Percentiles rank a stretch among this genome's conserved stretches.
phyloP scores from a whole-genome alignment of 2,329 filamentous ascomycete genomes.

The Aspergillus pseudoterreus region DNA sequence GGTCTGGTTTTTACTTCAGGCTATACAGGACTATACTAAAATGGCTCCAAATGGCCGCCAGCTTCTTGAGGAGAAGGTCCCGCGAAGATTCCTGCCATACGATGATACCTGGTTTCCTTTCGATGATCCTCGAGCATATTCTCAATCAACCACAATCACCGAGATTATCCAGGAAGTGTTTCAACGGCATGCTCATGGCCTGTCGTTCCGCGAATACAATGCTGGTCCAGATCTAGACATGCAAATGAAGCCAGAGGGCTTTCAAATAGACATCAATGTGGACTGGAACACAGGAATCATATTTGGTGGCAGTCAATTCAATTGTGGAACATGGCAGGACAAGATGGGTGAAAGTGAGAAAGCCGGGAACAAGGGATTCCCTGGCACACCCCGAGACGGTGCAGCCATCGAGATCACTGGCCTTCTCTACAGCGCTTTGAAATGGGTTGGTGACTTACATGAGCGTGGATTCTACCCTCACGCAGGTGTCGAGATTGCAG shows the following conservation, averaged over 20 bases:
- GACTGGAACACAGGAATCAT: constrained; percentile 91
- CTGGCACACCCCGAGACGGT: constrained; percentile 93
- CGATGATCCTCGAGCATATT: constrained; percentile 81
- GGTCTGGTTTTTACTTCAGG: constrained; percentile 96
- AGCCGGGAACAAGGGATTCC: constrained; percentile 86
- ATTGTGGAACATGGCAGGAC: constrained; percentile 99
- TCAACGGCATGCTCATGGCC: constrained; percentile 83
- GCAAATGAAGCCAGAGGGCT: constrained; percentile 90
- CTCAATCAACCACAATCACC: constrained; percentile 73
- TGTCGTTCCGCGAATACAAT: constrained; percentile 93
- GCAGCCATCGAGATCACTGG: constrained; percentile 94
- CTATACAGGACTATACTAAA: constrained; percentile 86
- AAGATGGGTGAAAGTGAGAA: constrained; percentile 99
- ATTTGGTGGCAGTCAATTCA: constrained; percentile 88
- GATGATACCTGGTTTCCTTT: constrained; percentile 91
- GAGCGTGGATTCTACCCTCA: constrained; percentile 68
- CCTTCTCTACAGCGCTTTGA: constrained; percentile 81
- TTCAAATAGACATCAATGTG: constrained; percentile 84
- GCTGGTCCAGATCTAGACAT: constrained; percentile 82
- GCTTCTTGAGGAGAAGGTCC: constrained; percentile 72
- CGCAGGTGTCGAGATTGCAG: constrained; percentile 64
- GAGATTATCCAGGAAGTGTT: constrained; percentile 92
- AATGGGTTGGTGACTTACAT: constrained; percentile 70
- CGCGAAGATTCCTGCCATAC: constrained; percentile 85
- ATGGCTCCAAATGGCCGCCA: constrained; percentile 73